Evolutionary conservation across 176 grass and related monocot genomes (phyloP), one percentile per base, ranked within the genome.

Genomic region (Carex littledalei): DNA sequence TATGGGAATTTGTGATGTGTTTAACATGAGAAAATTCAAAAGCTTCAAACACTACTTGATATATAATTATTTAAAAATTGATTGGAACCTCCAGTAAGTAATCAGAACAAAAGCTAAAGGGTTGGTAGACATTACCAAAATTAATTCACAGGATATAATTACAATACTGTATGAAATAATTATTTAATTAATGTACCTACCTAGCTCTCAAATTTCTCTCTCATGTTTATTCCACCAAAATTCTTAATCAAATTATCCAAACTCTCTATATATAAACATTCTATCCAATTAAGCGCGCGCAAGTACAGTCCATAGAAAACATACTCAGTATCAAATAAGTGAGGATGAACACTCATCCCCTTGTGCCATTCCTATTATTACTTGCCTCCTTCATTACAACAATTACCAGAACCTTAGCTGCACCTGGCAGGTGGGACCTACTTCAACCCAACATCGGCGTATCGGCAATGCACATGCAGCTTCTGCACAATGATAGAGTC

Each of bases 381-480:
- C 65, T 53, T 29, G 9, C 80, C 54, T 15, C 61, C 14, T 16
- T 65, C 54, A 4, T 50, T n/a, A 53, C 66, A 12, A 26, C 47
- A 1, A 16, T 52, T 10, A 47, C 49, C 26, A 62, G 17, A 50
- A 37, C 67, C 74, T n/a, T 45, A 63, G 70, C 58, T 12, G 8
- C 41, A 45, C 79, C 79, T 52, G 94, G 91, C 18, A 73, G 75
- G 32, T 96, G 94, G 94, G 86, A 90, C 4, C 86, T 96, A 60
- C 94, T 93, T 84, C 89, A 96, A 56, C 47, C 80, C 68, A 96
- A 84, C 86, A 88, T 93, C 63, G 94, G 94, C 29, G 89, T 96
- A 29, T 96, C 94, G 47, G 94, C 94, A 47, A 96, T 96, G 94
- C 94, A 96, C 91, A 96, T 96, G 94, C 94, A 96, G 87, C 91